Conservation (phyloP, 1,284 basidiomycete species). For the Cryptococcus sp. region DNA sequence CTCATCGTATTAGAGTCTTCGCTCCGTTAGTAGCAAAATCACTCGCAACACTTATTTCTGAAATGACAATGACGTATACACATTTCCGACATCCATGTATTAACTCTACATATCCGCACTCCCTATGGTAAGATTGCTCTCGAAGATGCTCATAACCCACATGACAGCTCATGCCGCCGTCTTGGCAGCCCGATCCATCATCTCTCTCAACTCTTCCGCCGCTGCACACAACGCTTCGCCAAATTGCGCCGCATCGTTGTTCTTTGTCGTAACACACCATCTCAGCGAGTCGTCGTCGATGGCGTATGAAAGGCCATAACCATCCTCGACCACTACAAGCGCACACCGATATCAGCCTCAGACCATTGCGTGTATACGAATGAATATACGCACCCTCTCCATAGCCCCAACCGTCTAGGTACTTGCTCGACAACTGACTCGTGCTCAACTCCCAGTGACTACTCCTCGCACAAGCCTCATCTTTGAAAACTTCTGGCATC, state of each 20-base stretch:
- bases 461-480: constrained; percentile 69
- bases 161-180: too few relatives aligned
- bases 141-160: too few relatives aligned
- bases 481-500: constrained; percentile 75
- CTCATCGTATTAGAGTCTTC: too few relatives aligned
- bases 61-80: not conserved
- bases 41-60: not conserved
- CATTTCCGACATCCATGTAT: not conserved
- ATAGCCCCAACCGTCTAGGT: constrained; percentile 94
- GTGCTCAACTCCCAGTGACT: constrained; percentile 92
- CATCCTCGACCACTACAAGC: constrained; percentile 75
- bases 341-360: not conserved
- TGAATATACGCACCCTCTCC: constrained; percentile 72
- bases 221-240: constrained; percentile 75
- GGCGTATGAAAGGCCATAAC: constrained; percentile 89
- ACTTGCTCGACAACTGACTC: constrained; percentile 78
- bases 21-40: too few relatives aligned
- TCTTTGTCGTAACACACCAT: constrained; percentile 88
- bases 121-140: not conserved
- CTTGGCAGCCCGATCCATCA: constrained; percentile 68
- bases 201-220: constrained; percentile 69
- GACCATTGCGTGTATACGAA: not conserved
- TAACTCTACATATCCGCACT: constrained; percentile 2
- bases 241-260: constrained; percentile 63
- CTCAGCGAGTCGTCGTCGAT: constrained; percentile 85